These are phyloP conservation scores for Strigomonas galati DNA, from an alignment of 208 protist genomes.

Conservation along the genomic window DNA sequence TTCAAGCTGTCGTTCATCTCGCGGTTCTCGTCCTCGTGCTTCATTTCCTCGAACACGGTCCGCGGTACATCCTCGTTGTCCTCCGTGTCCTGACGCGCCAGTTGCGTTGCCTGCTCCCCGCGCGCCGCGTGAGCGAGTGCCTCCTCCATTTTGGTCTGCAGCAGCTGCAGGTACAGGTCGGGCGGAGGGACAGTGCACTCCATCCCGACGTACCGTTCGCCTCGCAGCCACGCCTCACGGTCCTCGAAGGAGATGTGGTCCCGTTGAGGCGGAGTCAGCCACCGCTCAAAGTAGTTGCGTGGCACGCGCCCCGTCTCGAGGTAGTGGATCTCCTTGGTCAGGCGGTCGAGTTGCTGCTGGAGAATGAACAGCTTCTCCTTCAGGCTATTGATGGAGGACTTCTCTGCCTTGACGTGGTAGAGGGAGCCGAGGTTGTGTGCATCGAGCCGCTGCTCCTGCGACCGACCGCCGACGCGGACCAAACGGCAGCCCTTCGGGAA, in stretches of 20 bases:
- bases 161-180: slow-evolving; percentile 38
- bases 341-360: slow-evolving; percentile 69
- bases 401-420: slow-evolving; percentile 53
- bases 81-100: slow-evolving; percentile 15
- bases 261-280: slow-evolving; percentile 81
- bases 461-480: slow-evolving; percentile 87
- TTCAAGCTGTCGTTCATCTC: slow-evolving; percentile 73
- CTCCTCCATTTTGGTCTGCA: slow-evolving; percentile 39
- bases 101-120: background rate
- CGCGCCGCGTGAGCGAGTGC: slow-evolving; percentile 15
- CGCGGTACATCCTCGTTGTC: slow-evolving; percentile 67
- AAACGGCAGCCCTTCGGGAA: slow-evolving; percentile 76
- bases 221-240: slow-evolving; percentile 77
- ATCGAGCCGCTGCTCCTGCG: slow-evolving; percentile 63
- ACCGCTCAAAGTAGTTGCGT: slow-evolving; percentile 76
- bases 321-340: slow-evolving; percentile 83
- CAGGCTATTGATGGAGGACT: slow-evolving; percentile 64
- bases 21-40: slow-evolving; percentile 69
- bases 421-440: slow-evolving; percentile 73
- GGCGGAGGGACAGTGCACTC: slow-evolving; percentile 12
- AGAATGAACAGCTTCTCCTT: slow-evolving; percentile 73
- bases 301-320: slow-evolving; percentile 80
- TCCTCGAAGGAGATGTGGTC: slow-evolving; percentile 72
- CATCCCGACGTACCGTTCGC: slow-evolving; percentile 56
- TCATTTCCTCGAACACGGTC: slow-evolving; percentile 89